Evolutionary conservation across 2,329 filamentous ascomycete species (phyloP), one percentile per base, ranked within the genome.

Genomic region (Ophiostoma novo-ulmi): DNA sequence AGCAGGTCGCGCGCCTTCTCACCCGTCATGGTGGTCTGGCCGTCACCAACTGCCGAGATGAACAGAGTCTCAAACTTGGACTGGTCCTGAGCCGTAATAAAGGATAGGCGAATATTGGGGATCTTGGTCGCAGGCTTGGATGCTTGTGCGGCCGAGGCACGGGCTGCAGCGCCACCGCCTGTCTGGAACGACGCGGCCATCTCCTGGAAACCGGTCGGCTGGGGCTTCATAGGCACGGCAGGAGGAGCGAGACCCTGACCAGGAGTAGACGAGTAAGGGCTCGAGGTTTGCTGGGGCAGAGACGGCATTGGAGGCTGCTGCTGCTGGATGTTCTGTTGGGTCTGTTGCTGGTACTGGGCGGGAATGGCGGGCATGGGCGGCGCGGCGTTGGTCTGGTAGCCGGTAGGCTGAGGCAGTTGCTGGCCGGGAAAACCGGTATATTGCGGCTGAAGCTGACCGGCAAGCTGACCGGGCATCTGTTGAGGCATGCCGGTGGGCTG

Each of bases 1-100:
- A 99, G 83, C 63, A 99, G 83, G 79, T 98, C 94, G 76, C 91
- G 90, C 36, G 94, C 94, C 81, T 97, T 96, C 74, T 98, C 94
- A 69, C 91, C 95, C 67, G 93, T 93, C 84, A 99, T 88, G 70
- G 90, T 65, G 94, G 90, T 91, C 76, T 94, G 90, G 72, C 86
- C 87, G 75, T 93, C 90, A 44, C 93, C 93, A 48, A 94, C 93
- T 17, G 95, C 94, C 70, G 94, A 97, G 82, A 95, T 97, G 84
- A 99, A 99, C 61, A 99, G 82, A 71, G 95, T 95, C 83, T 99
- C 95, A 76, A 99, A 99, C 81, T 97, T 97, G 77, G 92, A 87
- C 80, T 99, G 95, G 78, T 99, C 95, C 77, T 91, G 88, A 36
- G 92, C 94, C 2, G 94, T 97, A 77, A 99, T 97, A 79, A 99